phyloP scores from a whole-genome alignment of 257 asterid species.

The Solanum gracilifrons region DNA sequence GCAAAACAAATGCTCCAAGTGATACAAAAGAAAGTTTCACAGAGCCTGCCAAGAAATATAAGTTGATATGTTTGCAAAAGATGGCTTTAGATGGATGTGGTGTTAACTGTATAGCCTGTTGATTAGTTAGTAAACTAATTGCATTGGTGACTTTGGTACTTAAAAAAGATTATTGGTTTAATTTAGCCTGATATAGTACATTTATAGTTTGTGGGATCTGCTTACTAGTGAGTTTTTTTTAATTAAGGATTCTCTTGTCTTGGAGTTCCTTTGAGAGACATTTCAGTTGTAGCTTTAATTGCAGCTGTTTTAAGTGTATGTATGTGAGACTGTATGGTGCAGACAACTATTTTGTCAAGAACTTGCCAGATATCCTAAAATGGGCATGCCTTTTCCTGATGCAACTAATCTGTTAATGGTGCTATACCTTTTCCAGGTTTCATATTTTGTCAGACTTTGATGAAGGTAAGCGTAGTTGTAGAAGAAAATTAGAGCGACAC shows the following conservation, averaged over 20 bases:
- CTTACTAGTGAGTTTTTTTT: not conserved
- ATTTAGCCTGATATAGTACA: not conserved
- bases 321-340: not conserved
- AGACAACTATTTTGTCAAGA: not conserved
- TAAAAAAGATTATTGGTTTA: not conserved
- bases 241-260: not conserved
- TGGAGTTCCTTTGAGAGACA: not conserved
- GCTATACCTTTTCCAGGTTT: conserved; percentile 46
- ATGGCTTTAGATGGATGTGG: not conserved
- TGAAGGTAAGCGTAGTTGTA: conserved; percentile 85
- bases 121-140: not conserved
- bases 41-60: not conserved
- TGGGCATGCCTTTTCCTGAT: not conserved
- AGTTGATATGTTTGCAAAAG: not conserved
- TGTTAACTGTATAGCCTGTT: not conserved
- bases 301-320: not conserved
- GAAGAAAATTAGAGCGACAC: conserved; percentile 87
- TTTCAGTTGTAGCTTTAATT: not conserved
- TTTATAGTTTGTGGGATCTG: not conserved
- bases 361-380: not conserved
- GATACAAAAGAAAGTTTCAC: not conserved
- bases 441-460: conserved; percentile 77
- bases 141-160: not conserved
- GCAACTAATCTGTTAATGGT: not conserved
- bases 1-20: not conserved